Base-by-base conservation (phyloP, 768 basidiomycete species). In the Dendrothele bispora region DNA sequence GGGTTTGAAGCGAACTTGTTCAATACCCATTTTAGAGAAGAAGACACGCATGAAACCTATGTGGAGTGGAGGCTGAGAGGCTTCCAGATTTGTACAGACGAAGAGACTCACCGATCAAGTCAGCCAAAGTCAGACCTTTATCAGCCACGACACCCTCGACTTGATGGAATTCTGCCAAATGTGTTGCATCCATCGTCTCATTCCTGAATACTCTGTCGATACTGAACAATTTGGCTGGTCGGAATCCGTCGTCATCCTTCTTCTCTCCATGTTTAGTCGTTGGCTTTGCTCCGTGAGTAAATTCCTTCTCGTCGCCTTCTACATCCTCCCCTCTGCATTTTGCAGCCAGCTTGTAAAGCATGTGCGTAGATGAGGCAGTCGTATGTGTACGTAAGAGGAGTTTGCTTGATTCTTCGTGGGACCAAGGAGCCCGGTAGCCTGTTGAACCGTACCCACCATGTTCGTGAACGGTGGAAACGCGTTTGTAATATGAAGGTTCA, bases 101-200 rank as follows among this genome's bases (percentile, higher is more conserved):
- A 0, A 28, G 21, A 17, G 3, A 64, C 78, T 38, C 54, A 92
- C 94, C 95, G 54, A 99, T 98, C 50, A 99, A 74, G 64, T 98
- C 94, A 15, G 93, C 95, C 22, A 99, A 73, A 1, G 95, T 98
- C 50, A 99, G 70, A 41, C 84, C 84, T 55, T 85, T 83, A 67
- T 99, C 97, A 8, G 97, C 97, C 22, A 99, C 93, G 38, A 99
- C 97, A 42, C 97, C 97, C 66, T 99, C 97, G n/a, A 99, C 97
- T 69, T 99, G 97, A 64, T 98, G 95, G 77, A 99, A 99, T 68
- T 99, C 97, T 4, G 97, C 97, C 53, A 99, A 61, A 75, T 99
- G 97, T 15, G 97, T 99, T 37, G 94, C 94, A 66, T 99, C 97
- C 79, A 91, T 91, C 0, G 97, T 91, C 68, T 99, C 97, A 59